Conservation (phyloP, 2,329 filamentous ascomycete genomes). For the Fusarium udum region DNA sequence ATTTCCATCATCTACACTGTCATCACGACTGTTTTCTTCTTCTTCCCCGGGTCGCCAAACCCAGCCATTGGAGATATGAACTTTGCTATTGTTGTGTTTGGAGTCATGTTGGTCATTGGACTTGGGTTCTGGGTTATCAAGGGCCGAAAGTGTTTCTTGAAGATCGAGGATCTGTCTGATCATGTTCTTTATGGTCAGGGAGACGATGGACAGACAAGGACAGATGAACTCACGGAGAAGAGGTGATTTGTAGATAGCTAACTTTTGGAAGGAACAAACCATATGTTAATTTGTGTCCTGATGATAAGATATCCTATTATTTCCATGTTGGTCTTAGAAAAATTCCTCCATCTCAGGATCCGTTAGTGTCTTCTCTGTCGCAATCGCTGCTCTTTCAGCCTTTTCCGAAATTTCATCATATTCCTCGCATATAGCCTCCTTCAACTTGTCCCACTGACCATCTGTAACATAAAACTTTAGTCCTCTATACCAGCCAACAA, state of each 20-base stretch:
- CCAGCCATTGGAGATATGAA: conserved; percentile 62
- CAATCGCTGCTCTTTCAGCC: neutral
- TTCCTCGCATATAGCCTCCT: neutral
- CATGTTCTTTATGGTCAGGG: conserved; percentile 16
- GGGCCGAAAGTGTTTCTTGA: conserved; percentile 51
- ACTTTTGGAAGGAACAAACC: too few species aligned
- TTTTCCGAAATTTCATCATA: neutral
- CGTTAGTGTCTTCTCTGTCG: rapidly evolving
- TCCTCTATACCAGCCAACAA: conserved; percentile 21
- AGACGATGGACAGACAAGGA: neutral
- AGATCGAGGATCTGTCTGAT: conserved; percentile 39
- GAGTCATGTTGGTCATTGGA: conserved; percentile 60
- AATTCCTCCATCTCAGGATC: neutral
- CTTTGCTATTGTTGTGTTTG: conserved; percentile 65
- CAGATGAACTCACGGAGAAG: neutral
- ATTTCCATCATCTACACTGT: conserved; percentile 60
- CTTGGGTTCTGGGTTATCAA: conserved; percentile 60
- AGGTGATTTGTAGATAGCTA: neutral
- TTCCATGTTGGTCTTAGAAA: neutral
- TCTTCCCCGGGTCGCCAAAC: conserved; percentile 58
- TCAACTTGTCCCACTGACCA: neutral
- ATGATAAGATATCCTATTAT: rapidly evolving
- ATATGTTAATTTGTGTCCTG: rapidly evolving
- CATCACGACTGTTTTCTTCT: conserved; percentile 64
- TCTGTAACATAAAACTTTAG: neutral